Conservation (phyloP, 176 grass and related monocot species). For the Carex scoparia region DNA sequence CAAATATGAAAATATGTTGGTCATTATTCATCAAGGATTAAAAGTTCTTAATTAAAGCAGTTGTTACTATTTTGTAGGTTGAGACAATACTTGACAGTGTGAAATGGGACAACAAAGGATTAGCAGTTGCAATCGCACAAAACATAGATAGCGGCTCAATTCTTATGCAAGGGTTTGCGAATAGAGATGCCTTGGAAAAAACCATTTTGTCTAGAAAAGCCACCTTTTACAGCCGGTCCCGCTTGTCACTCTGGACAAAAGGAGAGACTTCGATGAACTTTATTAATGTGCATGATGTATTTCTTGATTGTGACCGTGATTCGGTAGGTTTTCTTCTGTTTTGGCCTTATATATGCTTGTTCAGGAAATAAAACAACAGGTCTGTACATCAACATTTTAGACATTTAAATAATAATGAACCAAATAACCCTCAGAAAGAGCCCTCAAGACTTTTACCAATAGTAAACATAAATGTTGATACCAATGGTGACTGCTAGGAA, state of each 20-base stretch:
- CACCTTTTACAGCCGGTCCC: conserved; percentile 86
- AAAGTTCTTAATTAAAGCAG: background rate
- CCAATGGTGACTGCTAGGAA: background rate
- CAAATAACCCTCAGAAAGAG: background rate
- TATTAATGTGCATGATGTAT: conserved; percentile 89
- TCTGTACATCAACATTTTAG: background rate
- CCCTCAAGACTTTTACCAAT: background rate
- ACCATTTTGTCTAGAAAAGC: conserved; percentile 73
- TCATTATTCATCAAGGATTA: background rate
- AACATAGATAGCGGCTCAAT: conserved; percentile 86
- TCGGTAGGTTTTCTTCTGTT: conserved; percentile 53
- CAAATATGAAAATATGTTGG: background rate
- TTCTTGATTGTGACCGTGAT: conserved; percentile 80
- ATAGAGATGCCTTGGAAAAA: conserved; percentile 61
- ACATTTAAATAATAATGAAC: background rate
- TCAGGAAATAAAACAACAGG: background rate
- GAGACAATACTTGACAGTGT: conserved; percentile 54
- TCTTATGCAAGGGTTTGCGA: conserved; percentile 92
- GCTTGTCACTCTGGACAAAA: conserved; percentile 85
- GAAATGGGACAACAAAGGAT: conserved; percentile 80
- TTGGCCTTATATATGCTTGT: background rate
- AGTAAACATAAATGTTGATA: background rate
- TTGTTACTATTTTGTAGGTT: conserved; percentile 31
- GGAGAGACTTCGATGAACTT: conserved; percentile 96
- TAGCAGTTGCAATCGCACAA: conserved; percentile 92